Evolutionary conservation across 2,329 filamentous ascomycete species (phyloP).

Genomic region (Fusarium virguliforme): DNA sequence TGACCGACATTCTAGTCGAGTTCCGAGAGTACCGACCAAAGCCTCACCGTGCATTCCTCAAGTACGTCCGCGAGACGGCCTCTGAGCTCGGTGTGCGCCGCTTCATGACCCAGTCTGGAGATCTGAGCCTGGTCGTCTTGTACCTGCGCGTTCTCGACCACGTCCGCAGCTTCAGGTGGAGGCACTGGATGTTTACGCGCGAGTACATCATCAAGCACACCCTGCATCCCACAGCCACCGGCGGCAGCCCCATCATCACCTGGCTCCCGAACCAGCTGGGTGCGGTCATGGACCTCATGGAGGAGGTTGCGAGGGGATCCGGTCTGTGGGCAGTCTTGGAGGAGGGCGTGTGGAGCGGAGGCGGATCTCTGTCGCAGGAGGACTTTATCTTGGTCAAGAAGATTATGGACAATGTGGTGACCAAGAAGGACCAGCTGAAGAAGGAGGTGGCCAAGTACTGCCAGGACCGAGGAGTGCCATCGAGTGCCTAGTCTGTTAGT

Average conservation of each 20-base stretch:
- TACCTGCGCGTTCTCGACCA: slow-evolving; percentile 80
- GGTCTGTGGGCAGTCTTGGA: slow-evolving; percentile 43
- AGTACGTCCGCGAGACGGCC: slow-evolving; percentile 73
- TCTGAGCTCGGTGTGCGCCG: slow-evolving; percentile 68
- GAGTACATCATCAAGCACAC: slow-evolving; percentile 89
- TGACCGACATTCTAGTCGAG: slow-evolving; percentile 89
- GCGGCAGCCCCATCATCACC: slow-evolving; percentile 86
- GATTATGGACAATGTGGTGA: slow-evolving; percentile 77
- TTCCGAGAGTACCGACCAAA: slow-evolving; percentile 92
- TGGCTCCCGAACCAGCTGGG: slow-evolving; percentile 88
- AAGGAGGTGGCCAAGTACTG: slow-evolving; percentile 86
- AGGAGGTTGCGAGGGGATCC: slow-evolving; percentile 65
- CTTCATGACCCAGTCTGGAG: slow-evolving; percentile 59
- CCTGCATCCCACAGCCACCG: slow-evolving; percentile 82
- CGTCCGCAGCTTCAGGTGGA: slow-evolving; percentile 86
- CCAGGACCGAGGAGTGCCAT: slow-evolving; percentile 68
- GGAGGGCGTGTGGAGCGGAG: slow-evolving; percentile 39
- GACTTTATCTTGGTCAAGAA: slow-evolving; percentile 49
- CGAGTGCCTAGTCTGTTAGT: slow-evolving; percentile 4
- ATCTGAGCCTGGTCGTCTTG: slow-evolving; percentile 66
- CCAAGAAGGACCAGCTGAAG: slow-evolving; percentile 75
- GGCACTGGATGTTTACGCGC: slow-evolving; percentile 88
- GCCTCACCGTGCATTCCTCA: slow-evolving; percentile 89
- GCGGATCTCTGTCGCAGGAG: slow-evolving; percentile 36
- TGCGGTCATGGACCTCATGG: slow-evolving; percentile 82